These are phyloP conservation scores for Nicotiana otophora DNA, from an alignment of 257 asterid genomes.

Conservation along the genomic window DNA sequence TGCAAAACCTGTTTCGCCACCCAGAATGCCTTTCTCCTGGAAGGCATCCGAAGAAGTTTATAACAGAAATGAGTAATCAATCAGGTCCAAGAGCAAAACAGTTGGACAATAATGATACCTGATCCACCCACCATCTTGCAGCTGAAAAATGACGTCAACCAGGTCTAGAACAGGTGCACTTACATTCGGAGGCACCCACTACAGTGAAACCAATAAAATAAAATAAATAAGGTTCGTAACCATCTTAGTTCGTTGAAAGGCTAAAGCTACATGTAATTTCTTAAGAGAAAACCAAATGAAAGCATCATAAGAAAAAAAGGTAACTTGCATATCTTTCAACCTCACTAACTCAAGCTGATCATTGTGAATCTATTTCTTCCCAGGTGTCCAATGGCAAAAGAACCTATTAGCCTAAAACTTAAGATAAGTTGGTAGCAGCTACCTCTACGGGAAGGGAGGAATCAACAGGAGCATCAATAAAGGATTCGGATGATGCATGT, in stretches of 20 bases:
- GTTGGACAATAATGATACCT: slow-evolving; percentile 38
- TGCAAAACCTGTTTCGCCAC: slow-evolving; percentile 94
- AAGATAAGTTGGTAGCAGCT: not conserved
- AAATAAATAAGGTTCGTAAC: slow-evolving; percentile 9
- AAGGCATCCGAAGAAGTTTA: not conserved
- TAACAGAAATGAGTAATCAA: not conserved
- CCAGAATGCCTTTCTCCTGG: slow-evolving; percentile 97
- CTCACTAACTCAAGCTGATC: not conserved
- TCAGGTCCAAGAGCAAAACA: not conserved
- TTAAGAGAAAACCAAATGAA: slow-evolving; percentile 7
- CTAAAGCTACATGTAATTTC: not conserved
- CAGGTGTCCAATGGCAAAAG: not conserved
- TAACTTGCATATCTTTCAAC: not conserved
- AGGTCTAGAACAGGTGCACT: slow-evolving; percentile 77
- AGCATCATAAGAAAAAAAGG: not conserved
- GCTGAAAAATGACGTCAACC: slow-evolving; percentile 88
- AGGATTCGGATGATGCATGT: slow-evolving; percentile 31
- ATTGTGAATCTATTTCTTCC: not conserved
- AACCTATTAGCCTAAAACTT: not conserved
- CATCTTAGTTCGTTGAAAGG: slow-evolving; percentile 18
- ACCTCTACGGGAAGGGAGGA: slow-evolving; percentile 84
- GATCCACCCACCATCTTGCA: slow-evolving; percentile 99
- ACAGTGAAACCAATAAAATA: slow-evolving; percentile 22
- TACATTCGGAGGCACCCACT: slow-evolving; percentile 95
- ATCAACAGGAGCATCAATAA: slow-evolving; percentile 38